These are phyloP conservation scores for Chrysanthemum makinoi DNA, from an alignment of 129 eudicot species.

Conservation along the genomic window DNA sequence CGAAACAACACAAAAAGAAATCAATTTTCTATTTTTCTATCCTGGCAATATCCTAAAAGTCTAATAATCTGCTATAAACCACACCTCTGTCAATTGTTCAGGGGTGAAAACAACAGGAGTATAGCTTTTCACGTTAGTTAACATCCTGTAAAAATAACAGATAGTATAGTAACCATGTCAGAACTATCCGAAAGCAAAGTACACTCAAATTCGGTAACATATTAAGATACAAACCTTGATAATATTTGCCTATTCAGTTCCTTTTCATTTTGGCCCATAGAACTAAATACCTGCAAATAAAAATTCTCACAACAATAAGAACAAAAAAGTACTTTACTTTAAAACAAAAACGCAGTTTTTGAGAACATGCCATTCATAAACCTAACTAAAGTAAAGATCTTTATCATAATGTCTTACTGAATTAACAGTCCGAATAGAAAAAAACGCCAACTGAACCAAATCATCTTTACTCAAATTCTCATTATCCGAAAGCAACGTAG, in stretches of 20 bases:
- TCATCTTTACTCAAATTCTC: slow-evolving; percentile 45
- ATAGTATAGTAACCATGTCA: slow-evolving; percentile 11
- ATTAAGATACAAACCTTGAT: slow-evolving; percentile 37
- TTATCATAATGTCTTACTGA: slow-evolving; percentile 45
- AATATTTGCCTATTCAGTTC: slow-evolving; percentile 47
- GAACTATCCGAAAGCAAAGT: neutral
- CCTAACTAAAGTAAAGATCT: no score
- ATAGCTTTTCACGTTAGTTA: slow-evolving; percentile 49
- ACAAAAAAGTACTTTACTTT: no score
- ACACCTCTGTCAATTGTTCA: slow-evolving; percentile 42
- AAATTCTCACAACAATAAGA: neutral
- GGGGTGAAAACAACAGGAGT: slow-evolving; percentile 55
- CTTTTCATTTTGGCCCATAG: slow-evolving; percentile 57
- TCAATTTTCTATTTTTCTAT: no score
- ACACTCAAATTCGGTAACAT: neutral
- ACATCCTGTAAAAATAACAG: slow-evolving; percentile 47
- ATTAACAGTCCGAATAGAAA: slow-evolving; percentile 53
- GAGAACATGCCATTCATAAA: no score
- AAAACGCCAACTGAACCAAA: slow-evolving; percentile 48
- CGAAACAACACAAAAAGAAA: no score
- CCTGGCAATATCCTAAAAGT: no score
- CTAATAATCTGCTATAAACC: no score
- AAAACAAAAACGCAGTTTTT: no score
- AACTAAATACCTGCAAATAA: slow-evolving; percentile 61
- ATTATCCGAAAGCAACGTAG: slow-evolving; percentile 38